Conservation (phyloP, 371 early-diverging fungal genomes). For the Syncephalastrum racemosum region DNA sequence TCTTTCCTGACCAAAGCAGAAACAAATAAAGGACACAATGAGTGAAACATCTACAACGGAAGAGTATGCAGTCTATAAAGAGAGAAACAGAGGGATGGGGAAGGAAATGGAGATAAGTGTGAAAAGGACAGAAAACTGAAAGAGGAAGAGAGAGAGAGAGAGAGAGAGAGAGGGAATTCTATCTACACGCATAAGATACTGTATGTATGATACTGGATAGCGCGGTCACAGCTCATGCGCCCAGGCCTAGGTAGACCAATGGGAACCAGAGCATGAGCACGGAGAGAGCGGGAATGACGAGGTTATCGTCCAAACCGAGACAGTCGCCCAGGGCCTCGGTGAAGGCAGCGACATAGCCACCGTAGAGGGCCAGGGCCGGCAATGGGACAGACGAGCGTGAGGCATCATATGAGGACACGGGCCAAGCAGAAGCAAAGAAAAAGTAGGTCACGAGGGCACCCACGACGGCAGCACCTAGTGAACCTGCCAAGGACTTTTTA, state of each 20-base stretch:
- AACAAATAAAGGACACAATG: constrained; percentile 2
- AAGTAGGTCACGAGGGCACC: constrained; percentile 45
- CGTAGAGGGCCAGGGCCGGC: constrained; percentile 30
- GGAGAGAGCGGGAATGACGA: constrained; percentile 48
- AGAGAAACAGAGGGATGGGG: too few species aligned
- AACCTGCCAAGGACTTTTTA: constrained; percentile 54
- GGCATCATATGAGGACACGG: constrained; percentile 22
- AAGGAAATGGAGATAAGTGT: too few species aligned
- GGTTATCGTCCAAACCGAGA: constrained; percentile 45
- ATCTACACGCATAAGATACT: constrained; percentile 8
- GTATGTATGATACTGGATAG: neutral
- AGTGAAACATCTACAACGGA: neutral
- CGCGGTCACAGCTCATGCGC: too few species aligned
- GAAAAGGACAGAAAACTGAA: too few species aligned
- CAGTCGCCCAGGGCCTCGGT: constrained; percentile 44
- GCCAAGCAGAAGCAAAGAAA: constrained; percentile 28
- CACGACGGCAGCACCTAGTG: constrained; percentile 36
- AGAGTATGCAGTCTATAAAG: too few species aligned
- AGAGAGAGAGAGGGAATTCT: constrained; percentile 2
- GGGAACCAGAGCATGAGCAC: constrained; percentile 42
- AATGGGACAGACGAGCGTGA: constrained; percentile 18
- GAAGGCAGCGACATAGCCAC: constrained; percentile 47
- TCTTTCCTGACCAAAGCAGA: constrained; percentile 5
- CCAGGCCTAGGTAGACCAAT: constrained; percentile 14
- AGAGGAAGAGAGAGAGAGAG: too few species aligned